Evolutionary conservation across 1,139 yeast species (phyloP), one percentile per base, ranked within the genome.

Genomic region (Blastobotrys apis): DNA sequence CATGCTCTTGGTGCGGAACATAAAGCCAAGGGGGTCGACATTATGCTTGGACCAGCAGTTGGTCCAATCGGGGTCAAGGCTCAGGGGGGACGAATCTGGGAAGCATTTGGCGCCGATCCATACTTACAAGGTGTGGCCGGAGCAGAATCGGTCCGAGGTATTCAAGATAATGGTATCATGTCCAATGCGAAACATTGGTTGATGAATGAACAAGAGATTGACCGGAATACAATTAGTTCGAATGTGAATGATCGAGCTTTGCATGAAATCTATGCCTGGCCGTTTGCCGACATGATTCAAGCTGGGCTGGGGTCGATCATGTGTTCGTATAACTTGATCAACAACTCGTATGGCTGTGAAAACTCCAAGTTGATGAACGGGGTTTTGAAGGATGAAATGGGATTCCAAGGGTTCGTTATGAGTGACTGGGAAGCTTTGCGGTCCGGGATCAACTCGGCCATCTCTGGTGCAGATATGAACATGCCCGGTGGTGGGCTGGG

Each of bases 391-490:
- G 80, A 74, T 44, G 84, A 80, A 62, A 64, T 79, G 49, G 84
- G 83, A 1, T 80, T 80, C 55, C 82, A 79, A 59, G 86, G 85
- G 0, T 79, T 78, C 59, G 80, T 80, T 6, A 73, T 79, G 47
- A 73, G 81, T 26, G 85, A 80, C 55, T 79, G 84, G 84, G 79
- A 78, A 22, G 84, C 81, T 3, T 78, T 75, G 49, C 79, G 75
- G 51, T 62, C 76, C 15, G 84, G 84, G 8, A 76, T 78, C 5
- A 69, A 70, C 44, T 71, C 81, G 0, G 78, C 78, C 0, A 62
- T 77, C 25, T 73, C 83, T 1, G 86, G 86, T 1, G 63, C 78
- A 35, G 85, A 80, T 62, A 77, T 80, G 82, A 68, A 75, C 4
- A 79, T 80, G 84, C 85, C 85, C 0, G 84, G 83, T 23, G 80